Conservation (phyloP, 805 yeast species). For the Myxozyma neotropica region DNA sequence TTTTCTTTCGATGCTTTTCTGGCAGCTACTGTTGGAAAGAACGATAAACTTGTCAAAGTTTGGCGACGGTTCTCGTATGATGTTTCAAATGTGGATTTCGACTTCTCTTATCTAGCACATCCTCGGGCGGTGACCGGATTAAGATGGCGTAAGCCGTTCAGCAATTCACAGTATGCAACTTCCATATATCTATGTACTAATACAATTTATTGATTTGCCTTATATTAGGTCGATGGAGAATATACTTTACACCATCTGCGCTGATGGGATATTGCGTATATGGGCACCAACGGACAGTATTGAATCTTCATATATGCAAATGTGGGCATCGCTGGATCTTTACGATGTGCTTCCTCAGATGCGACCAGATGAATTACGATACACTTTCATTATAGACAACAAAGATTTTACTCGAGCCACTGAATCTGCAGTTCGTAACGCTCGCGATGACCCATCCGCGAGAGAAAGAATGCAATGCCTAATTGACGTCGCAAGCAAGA, state of each 20-base stretch:
- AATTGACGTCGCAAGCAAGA: conserved; percentile 31
- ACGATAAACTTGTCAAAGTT: conserved; percentile 69
- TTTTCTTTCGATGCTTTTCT: conserved; percentile 70
- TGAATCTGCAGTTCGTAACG: conserved; percentile 35
- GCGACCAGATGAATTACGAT: conserved; percentile 20
- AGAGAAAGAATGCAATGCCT: conserved; percentile 17
- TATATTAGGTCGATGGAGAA: conserved; percentile 45
- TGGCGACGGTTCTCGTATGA: conserved; percentile 79
- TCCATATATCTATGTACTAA: not conserved
- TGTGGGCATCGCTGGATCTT: conserved; percentile 56
- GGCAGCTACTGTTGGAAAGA: conserved; percentile 63
- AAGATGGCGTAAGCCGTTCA: conserved; percentile 57
- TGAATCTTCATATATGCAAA: conserved; percentile 42
- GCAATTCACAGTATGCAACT: conserved; percentile 37
- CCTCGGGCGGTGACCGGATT: conserved; percentile 57
- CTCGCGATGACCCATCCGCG: conserved; percentile 13
- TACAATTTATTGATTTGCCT: not conserved
- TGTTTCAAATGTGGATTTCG: conserved; percentile 60
- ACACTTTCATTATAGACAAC: conserved; percentile 32
- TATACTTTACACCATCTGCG: conserved; percentile 64
- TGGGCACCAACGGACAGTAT: conserved; percentile 51
- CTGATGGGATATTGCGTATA: conserved; percentile 60
- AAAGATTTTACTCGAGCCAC: conserved; percentile 36
- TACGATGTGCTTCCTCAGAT: conserved; percentile 31
- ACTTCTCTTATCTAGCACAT: conserved; percentile 68